Evolutionary conservation across 345 rosid species (phyloP).

Genomic region (Angophora floribunda): DNA sequence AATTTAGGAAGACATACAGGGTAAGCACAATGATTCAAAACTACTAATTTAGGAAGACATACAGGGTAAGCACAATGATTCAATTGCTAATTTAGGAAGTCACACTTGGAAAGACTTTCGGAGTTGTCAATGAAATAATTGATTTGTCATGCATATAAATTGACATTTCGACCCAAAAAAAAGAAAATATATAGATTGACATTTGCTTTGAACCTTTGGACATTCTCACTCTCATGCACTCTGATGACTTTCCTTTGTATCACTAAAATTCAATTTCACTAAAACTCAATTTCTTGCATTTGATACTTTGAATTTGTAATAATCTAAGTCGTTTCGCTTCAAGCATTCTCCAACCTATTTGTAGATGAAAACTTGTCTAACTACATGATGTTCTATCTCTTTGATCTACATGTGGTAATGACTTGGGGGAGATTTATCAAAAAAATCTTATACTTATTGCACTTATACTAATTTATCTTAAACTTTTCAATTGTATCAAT

Average conservation of each 20-base stretch:
- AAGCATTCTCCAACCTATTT: background rate
- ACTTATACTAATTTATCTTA: background rate
- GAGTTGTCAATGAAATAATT: background rate
- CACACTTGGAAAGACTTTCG: background rate
- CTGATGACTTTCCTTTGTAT: background rate
- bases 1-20: no score
- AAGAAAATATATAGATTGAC: background rate
- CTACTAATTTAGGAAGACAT: background rate
- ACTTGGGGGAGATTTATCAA: no score
- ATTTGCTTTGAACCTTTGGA: background rate
- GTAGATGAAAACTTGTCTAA: background rate
- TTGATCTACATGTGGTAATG: background rate
- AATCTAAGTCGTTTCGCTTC: background rate
- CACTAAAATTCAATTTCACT: background rate
- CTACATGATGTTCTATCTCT: background rate
- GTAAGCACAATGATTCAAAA: background rate
- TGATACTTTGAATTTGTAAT: background rate
- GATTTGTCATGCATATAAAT: background rate
- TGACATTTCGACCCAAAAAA: background rate
- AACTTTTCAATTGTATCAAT: background rate
- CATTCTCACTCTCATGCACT: background rate
- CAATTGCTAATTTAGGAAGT: background rate
- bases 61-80: background rate
- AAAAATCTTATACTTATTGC: no score
- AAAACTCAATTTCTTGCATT: background rate